Evolutionary conservation across 148 eudicot species (phyloP).

Genomic region (Rhododendron griersonianum): DNA sequence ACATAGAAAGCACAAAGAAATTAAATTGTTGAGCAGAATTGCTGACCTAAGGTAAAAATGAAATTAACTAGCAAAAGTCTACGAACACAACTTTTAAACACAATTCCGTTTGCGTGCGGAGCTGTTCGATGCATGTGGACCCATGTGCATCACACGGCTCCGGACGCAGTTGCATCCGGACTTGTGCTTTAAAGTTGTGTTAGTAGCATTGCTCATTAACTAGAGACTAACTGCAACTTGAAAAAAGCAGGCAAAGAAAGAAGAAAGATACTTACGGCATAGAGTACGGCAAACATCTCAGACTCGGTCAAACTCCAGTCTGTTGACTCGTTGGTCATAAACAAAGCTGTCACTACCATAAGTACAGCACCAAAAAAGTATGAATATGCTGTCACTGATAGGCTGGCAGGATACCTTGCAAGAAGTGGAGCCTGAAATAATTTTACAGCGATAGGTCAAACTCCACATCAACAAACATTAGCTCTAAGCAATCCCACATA

Average conservation of each 20-base stretch:
- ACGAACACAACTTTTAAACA: neutral
- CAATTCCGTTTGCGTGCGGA: neutral
- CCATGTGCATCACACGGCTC: neutral
- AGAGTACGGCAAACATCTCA: constrained; percentile 66
- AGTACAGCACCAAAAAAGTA: constrained; percentile 71
- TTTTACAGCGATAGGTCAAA: constrained; percentile 14
- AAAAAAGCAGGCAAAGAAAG: neutral
- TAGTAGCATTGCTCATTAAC: too few relatives aligned
- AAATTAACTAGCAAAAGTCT: neutral
- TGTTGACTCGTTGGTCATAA: constrained; percentile 50
- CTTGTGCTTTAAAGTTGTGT: neutral
- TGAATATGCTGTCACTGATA: constrained; percentile 95
- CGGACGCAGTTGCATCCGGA: neutral
- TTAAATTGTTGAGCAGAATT: neutral
- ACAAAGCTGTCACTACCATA: constrained; percentile 56
- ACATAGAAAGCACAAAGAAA: neutral
- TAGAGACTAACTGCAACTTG: neutral
- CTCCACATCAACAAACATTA: neutral
- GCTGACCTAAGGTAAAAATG: neutral
- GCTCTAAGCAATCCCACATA: neutral
- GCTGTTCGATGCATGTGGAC: too few relatives aligned
- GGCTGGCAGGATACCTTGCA: constrained; percentile 86
- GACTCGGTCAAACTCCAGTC: constrained; percentile 69
- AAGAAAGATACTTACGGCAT: constrained; percentile 66
- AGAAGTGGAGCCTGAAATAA: constrained; percentile 75